Percentiles rank a stretch among this genome's conserved stretches.
Conservation (phyloP, 352 stramenopile genomes). For the Phytophthora europaea region DNA sequence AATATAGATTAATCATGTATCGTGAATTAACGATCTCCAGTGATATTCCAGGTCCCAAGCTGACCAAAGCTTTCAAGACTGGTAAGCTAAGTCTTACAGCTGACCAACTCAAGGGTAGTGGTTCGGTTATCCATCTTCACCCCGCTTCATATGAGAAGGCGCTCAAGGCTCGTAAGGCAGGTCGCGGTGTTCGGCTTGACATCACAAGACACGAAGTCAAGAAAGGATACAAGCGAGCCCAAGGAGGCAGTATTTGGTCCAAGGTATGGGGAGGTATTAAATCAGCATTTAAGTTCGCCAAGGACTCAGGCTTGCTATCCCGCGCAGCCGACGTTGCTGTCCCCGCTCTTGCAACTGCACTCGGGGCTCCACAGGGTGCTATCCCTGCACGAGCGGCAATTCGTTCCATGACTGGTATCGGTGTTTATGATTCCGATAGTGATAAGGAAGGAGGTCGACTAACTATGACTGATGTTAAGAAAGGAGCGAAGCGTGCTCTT, state of each 20-base stretch:
- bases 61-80: background rate
- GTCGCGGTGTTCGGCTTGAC: background rate
- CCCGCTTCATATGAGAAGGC: background rate
- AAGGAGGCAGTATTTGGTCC: background rate
- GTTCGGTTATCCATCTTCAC: background rate
- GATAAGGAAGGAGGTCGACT: too few species aligned
- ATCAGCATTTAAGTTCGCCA: constrained; percentile 22
- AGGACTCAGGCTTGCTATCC: constrained; percentile 6
- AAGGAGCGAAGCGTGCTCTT: too few species aligned
- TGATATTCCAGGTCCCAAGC: background rate
- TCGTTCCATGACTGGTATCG: too few species aligned
- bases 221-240: background rate
- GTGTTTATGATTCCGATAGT: too few species aligned
- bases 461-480: too few species aligned
- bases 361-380: too few species aligned
- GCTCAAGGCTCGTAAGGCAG: background rate
- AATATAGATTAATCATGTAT: too few species aligned
- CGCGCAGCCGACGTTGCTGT: background rate
- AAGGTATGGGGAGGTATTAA: constrained; percentile 33
- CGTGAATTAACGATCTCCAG: too few species aligned
- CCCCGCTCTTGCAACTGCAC: too few species aligned
- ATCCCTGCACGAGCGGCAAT: too few species aligned
- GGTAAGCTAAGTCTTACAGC: background rate
- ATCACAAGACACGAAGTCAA: background rate
- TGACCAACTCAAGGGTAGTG: background rate